Evolutionary conservation across 805 yeast species (phyloP).

Genomic region (Kazachstania africana): DNA sequence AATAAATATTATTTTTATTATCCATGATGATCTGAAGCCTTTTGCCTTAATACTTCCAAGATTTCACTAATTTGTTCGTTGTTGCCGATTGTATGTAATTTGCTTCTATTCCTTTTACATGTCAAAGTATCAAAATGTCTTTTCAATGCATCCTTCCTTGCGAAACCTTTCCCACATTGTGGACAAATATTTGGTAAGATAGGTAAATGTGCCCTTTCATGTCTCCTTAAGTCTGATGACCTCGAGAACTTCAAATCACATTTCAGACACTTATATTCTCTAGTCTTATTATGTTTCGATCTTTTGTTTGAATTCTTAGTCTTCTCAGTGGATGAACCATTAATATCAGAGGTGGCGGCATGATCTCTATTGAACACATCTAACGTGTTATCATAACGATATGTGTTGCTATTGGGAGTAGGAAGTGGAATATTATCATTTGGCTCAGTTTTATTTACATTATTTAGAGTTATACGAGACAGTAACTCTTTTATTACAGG

Average conservation of each 20-base stretch:
- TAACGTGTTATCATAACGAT: too few relatives aligned
- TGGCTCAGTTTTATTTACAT: too few relatives aligned
- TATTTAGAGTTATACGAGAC: conserved; percentile 5
- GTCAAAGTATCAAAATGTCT: conserved; percentile 65
- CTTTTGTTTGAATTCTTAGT: too few relatives aligned
- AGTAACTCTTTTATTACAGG: conserved; percentile 16
- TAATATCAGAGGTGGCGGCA: too few relatives aligned
- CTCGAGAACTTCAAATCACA: conserved; percentile 55
- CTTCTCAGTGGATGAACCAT: too few relatives aligned
- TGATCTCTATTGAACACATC: too few relatives aligned
- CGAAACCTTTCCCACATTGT: conserved; percentile 69
- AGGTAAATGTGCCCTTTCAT: conserved; percentile 58
- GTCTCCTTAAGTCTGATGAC: conserved; percentile 59
- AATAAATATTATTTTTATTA: too few relatives aligned
- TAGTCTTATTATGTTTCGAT: conserved; percentile 3
- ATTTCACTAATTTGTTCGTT: too few relatives aligned
- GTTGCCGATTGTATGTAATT: too few relatives aligned
- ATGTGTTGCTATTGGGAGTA: too few relatives aligned
- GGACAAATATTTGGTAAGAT: conserved; percentile 67
- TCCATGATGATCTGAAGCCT: too few relatives aligned
- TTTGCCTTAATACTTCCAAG: conserved; percentile 8
- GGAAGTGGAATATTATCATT: neutral
- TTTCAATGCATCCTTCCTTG: conserved; percentile 69
- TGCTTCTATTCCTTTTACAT: conserved; percentile 57
- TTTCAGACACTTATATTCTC: conserved; percentile 42